Evolutionary conservation across 2,329 filamentous ascomycete species (phyloP).

Genomic region (Cladosporium halotolerans): DNA sequence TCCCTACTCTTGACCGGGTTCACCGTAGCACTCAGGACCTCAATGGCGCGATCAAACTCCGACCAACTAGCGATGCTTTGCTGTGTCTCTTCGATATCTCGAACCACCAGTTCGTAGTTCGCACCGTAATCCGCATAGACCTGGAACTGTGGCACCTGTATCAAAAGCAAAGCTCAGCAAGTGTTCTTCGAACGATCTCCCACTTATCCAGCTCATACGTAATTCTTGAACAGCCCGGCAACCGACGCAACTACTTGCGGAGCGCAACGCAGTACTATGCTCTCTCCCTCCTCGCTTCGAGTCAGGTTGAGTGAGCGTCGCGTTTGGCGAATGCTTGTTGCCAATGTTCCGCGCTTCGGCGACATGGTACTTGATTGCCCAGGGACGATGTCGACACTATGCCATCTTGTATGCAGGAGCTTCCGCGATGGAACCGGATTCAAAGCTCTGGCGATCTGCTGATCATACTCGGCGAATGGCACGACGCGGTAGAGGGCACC

Average conservation of each 20-base stretch:
- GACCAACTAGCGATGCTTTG: constrained; percentile 67
- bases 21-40: constrained; percentile 70
- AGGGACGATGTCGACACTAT: constrained; percentile 42
- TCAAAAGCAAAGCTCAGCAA: constrained; percentile 32
- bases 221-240: constrained; percentile 47
- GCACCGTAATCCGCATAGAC: constrained; percentile 88
- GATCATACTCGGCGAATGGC: constrained; percentile 54
- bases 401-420: constrained; percentile 42
- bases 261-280: constrained; percentile 40
- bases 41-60: constrained; percentile 76
- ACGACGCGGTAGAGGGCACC: constrained; percentile 64
- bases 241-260: constrained; percentile 50
- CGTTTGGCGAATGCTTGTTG: constrained; percentile 25
- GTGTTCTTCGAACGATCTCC: constrained; percentile 30
- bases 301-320: constrained; percentile 43
- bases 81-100: constrained; percentile 65
- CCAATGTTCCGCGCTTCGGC: background rate
- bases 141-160: constrained; percentile 72
- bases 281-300: constrained; percentile 34
- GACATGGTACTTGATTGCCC: constrained; percentile 15
- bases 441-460: constrained; percentile 19
- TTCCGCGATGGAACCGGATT: constrained; percentile 16
- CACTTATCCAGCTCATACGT: constrained; percentile 35
- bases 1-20: constrained; percentile 61
- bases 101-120: constrained; percentile 79